Base-by-base conservation (phyloP, 2,329 filamentous ascomycete genomes). In the Aspergillus bombycis region DNA sequence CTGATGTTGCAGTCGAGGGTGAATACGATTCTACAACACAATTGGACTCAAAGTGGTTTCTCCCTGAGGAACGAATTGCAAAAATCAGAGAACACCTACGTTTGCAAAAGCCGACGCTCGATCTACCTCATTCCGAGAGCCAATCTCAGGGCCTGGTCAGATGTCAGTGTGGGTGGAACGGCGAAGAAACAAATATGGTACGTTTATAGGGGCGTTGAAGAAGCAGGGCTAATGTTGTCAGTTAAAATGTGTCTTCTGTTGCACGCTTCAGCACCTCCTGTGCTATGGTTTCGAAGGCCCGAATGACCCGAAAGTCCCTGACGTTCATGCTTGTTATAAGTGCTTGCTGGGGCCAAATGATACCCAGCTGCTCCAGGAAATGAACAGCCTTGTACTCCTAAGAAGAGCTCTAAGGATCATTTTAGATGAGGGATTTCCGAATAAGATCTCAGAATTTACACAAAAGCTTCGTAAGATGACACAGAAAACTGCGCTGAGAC, bases 241-340 rank as follows among this genome's bases (percentile, higher is more conserved):
- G 81, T 68, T 82, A n/a, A 59, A 76, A 61, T 84, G 82, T 65
- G 62, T 67, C 14, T 82, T 78, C 63, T 84, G 82, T 66, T 67
- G 74, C 43, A 79, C 73, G 11, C 79, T 76, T 68, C 82, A 84
- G 65, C 82, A 84, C 71, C 60, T 78, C 30, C 68, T 76, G 45
- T 84, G 82, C 68, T 83, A 83, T 62, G 82, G 82, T 6, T 83
- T 79, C 65, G 68, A 69, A 10, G 71, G 66, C 34, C 45, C 61
- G 2, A 64, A 74, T n/a, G 81, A 83, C 65, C 68, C 72, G 11
- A 76, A 77, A 36, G 64, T 83, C 23, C 78, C 80, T 36, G 69
- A 75, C 32, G 64, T 74, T n/a, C 81, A 84, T 67, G 74, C 76
- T 19, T 84, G 82, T 71, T 84, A 83, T 65, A 69, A 71, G 34